phyloP scores from a whole-genome alignment of 2,329 filamentous ascomycete species.

The Verticillium nubilum region DNA sequence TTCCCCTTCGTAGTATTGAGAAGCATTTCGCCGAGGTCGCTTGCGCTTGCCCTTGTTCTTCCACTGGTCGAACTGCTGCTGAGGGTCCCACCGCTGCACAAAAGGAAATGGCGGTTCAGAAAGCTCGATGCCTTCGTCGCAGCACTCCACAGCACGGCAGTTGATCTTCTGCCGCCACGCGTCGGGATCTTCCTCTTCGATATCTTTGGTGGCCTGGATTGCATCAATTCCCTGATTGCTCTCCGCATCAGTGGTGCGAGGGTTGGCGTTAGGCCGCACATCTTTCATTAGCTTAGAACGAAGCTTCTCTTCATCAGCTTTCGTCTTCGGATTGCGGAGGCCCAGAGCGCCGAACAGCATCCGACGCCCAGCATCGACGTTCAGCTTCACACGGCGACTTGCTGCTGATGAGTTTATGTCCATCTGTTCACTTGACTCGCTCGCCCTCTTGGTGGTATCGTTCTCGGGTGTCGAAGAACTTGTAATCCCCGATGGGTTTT shows the following conservation, averaged over 20 bases:
- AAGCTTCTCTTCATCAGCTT: constrained; percentile 61
- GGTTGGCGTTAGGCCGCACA: constrained; percentile 28
- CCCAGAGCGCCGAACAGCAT: constrained; percentile 70
- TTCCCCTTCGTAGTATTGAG: constrained; percentile 32
- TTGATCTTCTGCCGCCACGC: constrained; percentile 71
- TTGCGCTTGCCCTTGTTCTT: constrained; percentile 43
- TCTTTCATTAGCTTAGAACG: constrained; percentile 54
- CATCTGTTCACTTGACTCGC: not conserved
- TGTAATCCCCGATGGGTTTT: not conserved
- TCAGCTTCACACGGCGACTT: constrained; percentile 26
- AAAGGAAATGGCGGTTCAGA: constrained; percentile 85
- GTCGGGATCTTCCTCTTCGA: constrained; percentile 44
- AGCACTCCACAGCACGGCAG: constrained; percentile 79
- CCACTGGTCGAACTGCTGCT: constrained; percentile 48
- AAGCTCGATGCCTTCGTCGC: constrained; percentile 61
- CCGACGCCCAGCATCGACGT: constrained; percentile 58
- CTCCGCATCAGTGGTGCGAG: constrained; percentile 23
- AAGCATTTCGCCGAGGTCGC: constrained; percentile 34
- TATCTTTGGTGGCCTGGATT: constrained; percentile 3
- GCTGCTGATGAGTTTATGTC: constrained; percentile 11
- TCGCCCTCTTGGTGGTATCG: not conserved
- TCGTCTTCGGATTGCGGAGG: constrained; percentile 60
- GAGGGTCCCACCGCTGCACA: constrained; percentile 79
- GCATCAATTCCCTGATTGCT: constrained; percentile 4
- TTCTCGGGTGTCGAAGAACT: not conserved